Base-by-base conservation (phyloP, 352 stramenopile species). In the Phytophthora syringae region DNA sequence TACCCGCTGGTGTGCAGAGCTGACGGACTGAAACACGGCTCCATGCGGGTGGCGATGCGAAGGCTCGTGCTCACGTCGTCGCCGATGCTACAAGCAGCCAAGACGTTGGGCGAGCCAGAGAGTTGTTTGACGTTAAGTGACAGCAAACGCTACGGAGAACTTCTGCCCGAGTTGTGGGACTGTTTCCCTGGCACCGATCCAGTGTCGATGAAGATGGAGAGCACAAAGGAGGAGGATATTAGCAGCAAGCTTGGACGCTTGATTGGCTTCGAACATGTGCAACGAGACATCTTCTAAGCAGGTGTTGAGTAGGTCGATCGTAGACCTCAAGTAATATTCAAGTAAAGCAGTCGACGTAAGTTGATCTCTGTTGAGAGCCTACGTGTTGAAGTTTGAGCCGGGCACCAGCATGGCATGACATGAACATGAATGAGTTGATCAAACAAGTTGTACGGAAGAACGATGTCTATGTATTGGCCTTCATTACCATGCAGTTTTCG, bases 281-380 rank as follows among this genome's bases (percentile, higher is more conserved):
- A 79, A 27, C 76, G 84, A 65, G 70, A 90, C 60, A 76, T 93
- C 34, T 90, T 93, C 43, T 93, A 32, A 32, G n/a, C n/a, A n/a
- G n/a, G n/a, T n/a, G n/a, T n/a, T n/a, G n/a, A n/a, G n/a, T n/a
- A n/a, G n/a, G n/a, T n/a, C n/a, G 64, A 71, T 57, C 16, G 53
- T 65, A 65, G 48, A 51, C 55, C 39, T 44, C 25, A 18, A 18
- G 22, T 66, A 50, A 43, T 60, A 61, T 50, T 47, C 20, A 28
- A 54, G 22, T 60, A 32, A 32, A 9, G 27, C 5, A 32, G 5
- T 32, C 9, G 27, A 32, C n/a, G n/a, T n/a, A n/a, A n/a, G n/a
- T n/a, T n/a, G n/a, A n/a, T n/a, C n/a, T n/a, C n/a, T n/a, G n/a
- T n/a, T n/a, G n/a, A n/a, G n/a, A n/a, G n/a, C n/a, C n/a, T n/a